Evolutionary conservation across 306 rosid species (phyloP).

Genomic region (Trifolium fragiferum): DNA sequence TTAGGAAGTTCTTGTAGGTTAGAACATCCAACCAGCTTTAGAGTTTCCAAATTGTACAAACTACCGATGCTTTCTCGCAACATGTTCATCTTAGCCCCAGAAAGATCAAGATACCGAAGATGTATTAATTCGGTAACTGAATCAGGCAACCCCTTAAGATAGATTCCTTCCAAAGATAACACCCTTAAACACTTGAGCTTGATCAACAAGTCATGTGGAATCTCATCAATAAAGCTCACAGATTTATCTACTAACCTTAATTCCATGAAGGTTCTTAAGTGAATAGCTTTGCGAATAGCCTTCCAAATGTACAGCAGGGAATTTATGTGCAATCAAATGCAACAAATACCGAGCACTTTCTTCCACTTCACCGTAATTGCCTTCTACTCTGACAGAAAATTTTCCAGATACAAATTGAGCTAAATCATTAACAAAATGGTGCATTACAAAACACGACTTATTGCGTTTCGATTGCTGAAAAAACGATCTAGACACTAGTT

Average conservation of each 20-base stretch:
- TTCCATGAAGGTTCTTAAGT: slow-evolving; percentile 39
- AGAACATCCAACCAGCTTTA: slow-evolving; percentile 37
- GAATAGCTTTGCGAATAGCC: slow-evolving; percentile 26
- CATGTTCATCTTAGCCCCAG: not conserved
- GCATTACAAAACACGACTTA: slow-evolving; percentile 45
- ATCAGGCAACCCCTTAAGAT: slow-evolving; percentile 31
- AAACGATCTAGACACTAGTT: slow-evolving; percentile 48
- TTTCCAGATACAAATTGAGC: slow-evolving; percentile 48
- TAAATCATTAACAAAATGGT: slow-evolving; percentile 49
- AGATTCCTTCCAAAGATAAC: slow-evolving; percentile 40
- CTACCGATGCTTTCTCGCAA: slow-evolving; percentile 36
- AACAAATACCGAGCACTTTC: slow-evolving; percentile 44
- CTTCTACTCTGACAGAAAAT: slow-evolving; percentile 48
- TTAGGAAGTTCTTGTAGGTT: slow-evolving; percentile 37
- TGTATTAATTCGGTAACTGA: slow-evolving; percentile 37
- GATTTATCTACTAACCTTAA: slow-evolving; percentile 8
- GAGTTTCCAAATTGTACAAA: slow-evolving; percentile 47
- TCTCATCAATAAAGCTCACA: not conserved
- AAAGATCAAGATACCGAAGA: slow-evolving; percentile 44
- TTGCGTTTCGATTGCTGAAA: slow-evolving; percentile 42
- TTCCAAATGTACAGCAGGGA: slow-evolving; percentile 26
- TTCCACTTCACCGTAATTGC: slow-evolving; percentile 16
- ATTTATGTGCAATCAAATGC: slow-evolving; percentile 32
- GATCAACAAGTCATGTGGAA: slow-evolving; percentile 36
- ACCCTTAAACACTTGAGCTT: slow-evolving; percentile 39